phyloP scores from a whole-genome alignment of 805 yeast genomes.

The Saccharomycopsis schoenii region DNA sequence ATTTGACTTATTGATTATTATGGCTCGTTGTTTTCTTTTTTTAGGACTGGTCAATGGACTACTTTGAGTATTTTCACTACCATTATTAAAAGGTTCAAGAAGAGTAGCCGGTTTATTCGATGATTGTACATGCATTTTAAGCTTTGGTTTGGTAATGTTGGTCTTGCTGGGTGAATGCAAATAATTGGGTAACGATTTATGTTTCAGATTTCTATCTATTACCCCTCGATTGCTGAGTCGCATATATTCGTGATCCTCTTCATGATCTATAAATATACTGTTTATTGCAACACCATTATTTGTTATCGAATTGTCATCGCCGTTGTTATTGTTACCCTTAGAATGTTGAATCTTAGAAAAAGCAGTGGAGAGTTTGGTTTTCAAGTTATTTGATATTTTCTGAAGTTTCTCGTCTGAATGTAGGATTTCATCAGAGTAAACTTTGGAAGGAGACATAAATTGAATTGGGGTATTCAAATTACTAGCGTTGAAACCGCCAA shows the following conservation, averaged over 20 bases:
- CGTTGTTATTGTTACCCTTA: slow-evolving; percentile 15
- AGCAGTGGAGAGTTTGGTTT: slow-evolving; percentile 23
- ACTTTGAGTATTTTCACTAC: slow-evolving; percentile 1
- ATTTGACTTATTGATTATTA: not conserved
- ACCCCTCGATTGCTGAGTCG: slow-evolving; percentile 11
- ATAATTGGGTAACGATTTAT: not conserved
- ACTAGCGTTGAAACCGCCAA: not conserved
- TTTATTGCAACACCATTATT: not conserved
- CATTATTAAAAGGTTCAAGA: slow-evolving; percentile 17
- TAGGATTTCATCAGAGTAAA: slow-evolving; percentile 13
- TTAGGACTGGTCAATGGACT: not conserved
- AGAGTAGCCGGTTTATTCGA: not conserved
- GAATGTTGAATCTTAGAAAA: slow-evolving; percentile 23
- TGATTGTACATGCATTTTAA: not conserved
- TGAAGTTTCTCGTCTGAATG: slow-evolving; percentile 16
- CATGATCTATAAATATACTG: not conserved
- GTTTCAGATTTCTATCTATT: not conserved
- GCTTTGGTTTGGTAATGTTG: not conserved
- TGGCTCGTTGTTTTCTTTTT: slow-evolving; percentile 1
- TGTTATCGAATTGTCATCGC: not conserved
- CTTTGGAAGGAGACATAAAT: not conserved
- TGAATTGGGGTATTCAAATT: slow-evolving; percentile 1
- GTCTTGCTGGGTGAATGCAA: slow-evolving; percentile 6
- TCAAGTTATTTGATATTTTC: slow-evolving; percentile 21
- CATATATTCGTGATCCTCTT: not conserved